Conservation (phyloP, 805 yeast species). For the Clavispora fructus region DNA sequence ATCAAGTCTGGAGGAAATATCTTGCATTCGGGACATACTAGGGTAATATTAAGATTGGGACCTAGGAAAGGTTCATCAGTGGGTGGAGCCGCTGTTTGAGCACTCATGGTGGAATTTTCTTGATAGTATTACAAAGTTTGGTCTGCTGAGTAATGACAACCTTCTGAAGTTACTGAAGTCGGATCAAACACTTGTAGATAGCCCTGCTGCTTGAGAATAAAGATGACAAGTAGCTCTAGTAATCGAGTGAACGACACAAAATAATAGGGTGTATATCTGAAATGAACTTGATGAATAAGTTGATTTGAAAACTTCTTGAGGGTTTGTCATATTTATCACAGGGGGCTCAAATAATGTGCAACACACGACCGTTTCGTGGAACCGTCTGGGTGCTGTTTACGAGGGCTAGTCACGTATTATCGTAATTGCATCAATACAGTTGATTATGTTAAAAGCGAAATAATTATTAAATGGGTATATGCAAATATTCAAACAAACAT, state of each 20-base stretch:
- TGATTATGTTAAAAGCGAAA: neutral
- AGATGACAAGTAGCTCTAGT: neutral
- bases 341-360: neutral
- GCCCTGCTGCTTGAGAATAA: neutral
- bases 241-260: constrained; percentile 1
- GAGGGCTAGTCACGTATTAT: neutral
- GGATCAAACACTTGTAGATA: neutral
- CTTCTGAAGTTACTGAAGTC: neutral
- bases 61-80: constrained; percentile 43
- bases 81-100: constrained; percentile 7
- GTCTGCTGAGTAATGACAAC: neutral
- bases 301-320: neutral
- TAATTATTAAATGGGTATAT: neutral
- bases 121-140: neutral
- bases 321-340: neutral
- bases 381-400: neutral
- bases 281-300: constrained; percentile 1
- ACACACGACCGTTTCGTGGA: neutral
- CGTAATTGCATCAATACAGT: too few species aligned
- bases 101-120: constrained; percentile 3
- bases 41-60: constrained; percentile 80
- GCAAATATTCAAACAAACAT: neutral
- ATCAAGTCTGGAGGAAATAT: constrained; percentile 93
- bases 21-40: constrained; percentile 94
- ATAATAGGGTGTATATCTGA: neutral